Evolutionary conservation across 208 protist species (phyloP), one percentile per base, ranked within the genome.

Genomic region (Crithidia bombi): DNA sequence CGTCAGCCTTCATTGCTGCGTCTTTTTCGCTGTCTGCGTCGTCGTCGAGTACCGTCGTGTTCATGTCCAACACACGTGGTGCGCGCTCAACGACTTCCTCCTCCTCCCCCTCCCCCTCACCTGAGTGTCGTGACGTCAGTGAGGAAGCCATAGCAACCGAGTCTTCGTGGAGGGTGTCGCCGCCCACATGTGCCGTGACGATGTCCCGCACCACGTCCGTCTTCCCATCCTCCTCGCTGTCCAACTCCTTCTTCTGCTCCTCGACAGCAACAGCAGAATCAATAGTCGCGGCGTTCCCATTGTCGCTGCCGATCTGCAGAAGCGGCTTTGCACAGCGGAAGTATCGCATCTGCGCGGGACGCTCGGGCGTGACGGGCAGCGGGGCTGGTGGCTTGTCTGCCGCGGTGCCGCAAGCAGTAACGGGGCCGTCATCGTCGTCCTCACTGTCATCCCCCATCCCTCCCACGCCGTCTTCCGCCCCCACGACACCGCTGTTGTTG

Each of bases 291-390:
- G 5, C 19, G 14, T 21, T 49, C 14, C 44, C 19, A 7, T 52
- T 17, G 47, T 52, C 23, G 17, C 47, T 17, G 30, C 28, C 50
- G 19, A 47, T 11, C 36, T 47, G 23, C n/a, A 56, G 33, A 26
- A 50, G 51, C 32, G 69, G 41, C 33, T 46, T 63, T 28, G 39
- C 21, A 19, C 38, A 50, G 11, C 69, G 59, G 19, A 68, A 51
- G 61, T 55, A 75, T 11, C 52, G 59, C 58, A 35, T 28, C 43
- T 51, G 58, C 41, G 21, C 26, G 25, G 61, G 51, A 1, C 41
- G 69, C n/a, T 56, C 38, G 17, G 69, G 69, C 19, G 69, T 62
- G 9, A 63, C 43, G 49, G 69, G 69, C 36, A 56, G 19, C 28
- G 47, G 33, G 17, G 35, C 43, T n/a, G 66, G 35, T 23, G 52